Conservation (phyloP, 805 yeast genomes). For the Ogataea thermomethanolica region DNA sequence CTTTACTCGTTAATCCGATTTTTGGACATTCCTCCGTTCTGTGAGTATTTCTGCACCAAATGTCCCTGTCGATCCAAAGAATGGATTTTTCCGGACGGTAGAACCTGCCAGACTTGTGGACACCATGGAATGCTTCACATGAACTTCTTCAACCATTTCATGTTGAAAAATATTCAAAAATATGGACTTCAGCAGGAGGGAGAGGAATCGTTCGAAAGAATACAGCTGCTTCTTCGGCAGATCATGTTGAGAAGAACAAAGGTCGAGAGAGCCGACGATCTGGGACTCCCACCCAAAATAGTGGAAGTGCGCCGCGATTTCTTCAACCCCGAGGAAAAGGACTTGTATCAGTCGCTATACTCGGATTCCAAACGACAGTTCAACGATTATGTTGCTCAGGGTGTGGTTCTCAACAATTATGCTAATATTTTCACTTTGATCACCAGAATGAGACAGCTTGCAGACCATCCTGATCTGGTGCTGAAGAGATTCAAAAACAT, state of each 20-base stretch:
- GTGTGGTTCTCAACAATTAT: conserved; percentile 93
- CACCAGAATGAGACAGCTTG: conserved; percentile 96
- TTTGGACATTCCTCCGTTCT: conserved; percentile 78
- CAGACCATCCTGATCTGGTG: conserved; percentile 97
- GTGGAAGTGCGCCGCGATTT: conserved; percentile 84
- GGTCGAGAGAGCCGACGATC: conserved; percentile 93
- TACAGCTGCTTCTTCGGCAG: conserved; percentile 69
- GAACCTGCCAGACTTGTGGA: conserved; percentile 82
- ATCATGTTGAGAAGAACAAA: conserved; percentile 94
- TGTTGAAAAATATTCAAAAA: conserved; percentile 90
- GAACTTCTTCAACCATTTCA: conserved; percentile 91
- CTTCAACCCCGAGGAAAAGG: conserved; percentile 94
- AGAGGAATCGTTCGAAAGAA: conserved; percentile 66
- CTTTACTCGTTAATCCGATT: conserved; percentile 89
- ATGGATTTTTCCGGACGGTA: conserved; percentile 82
- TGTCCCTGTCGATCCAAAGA: conserved; percentile 80
- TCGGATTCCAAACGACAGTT: conserved; percentile 83
- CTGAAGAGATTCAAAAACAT: conserved; percentile 57
- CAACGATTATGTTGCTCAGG: conserved; percentile 90
- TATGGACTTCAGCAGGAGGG: conserved; percentile 83
- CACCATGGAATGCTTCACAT: conserved; percentile 95
- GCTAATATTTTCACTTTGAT: conserved; percentile 95
- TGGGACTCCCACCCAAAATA: conserved; percentile 94
- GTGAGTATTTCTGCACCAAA: conserved; percentile 86
- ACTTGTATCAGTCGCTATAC: conserved; percentile 81